Conservation (phyloP, 306 rosid species). For the Fragaria iinumae region DNA sequence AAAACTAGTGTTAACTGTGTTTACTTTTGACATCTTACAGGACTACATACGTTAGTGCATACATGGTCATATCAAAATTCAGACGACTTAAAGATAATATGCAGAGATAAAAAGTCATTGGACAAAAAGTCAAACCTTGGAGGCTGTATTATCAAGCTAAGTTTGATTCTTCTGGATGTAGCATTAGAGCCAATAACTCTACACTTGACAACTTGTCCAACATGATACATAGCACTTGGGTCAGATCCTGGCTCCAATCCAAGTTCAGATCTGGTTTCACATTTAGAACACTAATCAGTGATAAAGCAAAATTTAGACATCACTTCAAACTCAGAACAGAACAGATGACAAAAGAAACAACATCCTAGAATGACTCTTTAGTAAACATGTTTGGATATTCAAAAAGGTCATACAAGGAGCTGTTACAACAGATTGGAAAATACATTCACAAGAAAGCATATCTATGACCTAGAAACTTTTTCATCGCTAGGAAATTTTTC, state of each 20-base stretch:
- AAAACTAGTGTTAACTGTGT: not conserved
- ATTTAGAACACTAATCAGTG: slow-evolving; percentile 25
- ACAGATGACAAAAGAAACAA: not conserved
- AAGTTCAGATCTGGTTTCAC: slow-evolving; percentile 75
- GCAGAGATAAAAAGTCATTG: not conserved
- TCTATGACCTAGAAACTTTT: not conserved
- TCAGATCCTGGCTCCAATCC: slow-evolving; percentile 79
- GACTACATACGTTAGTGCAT: too few relatives aligned
- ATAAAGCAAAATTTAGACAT: slow-evolving; percentile 2
- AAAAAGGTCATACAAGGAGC: not conserved
- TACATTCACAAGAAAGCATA: too few relatives aligned
- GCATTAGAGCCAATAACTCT: slow-evolving; percentile 60
- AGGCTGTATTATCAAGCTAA: slow-evolving; percentile 81
- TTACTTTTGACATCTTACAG: not conserved
- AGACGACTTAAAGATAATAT: too few relatives aligned
- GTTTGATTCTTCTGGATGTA: slow-evolving; percentile 75
- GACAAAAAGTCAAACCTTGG: slow-evolving; percentile 52
- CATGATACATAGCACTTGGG: slow-evolving; percentile 68
- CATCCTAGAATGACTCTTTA: not conserved
- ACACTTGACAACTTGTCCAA: slow-evolving; percentile 93
- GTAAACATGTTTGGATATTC: not conserved
- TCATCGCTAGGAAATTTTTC: not conserved
- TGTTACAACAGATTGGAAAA: not conserved
- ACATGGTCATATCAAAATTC: too few relatives aligned
- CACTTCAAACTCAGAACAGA: not conserved